These are phyloP conservation scores for Naganishia vishniacii DNA, from an alignment of 768 basidiomycete genomes.

Conservation along the genomic window DNA sequence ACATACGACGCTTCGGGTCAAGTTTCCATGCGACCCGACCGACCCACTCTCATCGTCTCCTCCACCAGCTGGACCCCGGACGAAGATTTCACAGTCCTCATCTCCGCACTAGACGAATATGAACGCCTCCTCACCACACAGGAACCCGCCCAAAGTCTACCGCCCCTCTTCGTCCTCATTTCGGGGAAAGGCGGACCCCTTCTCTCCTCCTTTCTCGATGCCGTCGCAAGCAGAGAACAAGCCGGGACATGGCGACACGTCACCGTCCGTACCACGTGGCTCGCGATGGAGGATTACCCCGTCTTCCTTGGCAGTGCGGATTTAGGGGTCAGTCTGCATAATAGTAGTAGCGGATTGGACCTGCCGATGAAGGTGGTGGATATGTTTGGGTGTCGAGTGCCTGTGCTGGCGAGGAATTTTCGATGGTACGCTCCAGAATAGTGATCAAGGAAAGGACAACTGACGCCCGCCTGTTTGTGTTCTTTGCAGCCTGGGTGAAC, in stretches of 20 bases:
- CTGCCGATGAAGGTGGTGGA: constrained; percentile 99
- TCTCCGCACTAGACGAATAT: constrained; percentile 68
- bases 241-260: constrained; percentile 55
- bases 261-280: constrained; percentile 59
- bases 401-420: constrained; percentile 85
- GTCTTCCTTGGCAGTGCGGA: constrained; percentile 81
- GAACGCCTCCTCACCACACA: constrained; percentile 53
- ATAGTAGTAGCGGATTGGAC: constrained; percentile 82
- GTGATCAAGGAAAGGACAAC: too few relatives aligned
- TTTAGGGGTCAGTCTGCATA: constrained; percentile 82
- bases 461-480: constrained; percentile 20
- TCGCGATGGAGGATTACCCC: constrained; percentile 86
- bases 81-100: constrained; percentile 82
- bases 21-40: too few relatives aligned
- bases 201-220: constrained; percentile 64
- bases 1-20: constrained; percentile 47
- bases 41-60: constrained; percentile 80
- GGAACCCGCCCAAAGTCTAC: constrained; percentile 57
- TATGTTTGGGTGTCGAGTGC: constrained; percentile 95
- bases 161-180: constrained; percentile 73
- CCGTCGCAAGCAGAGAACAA: constrained; percentile 59
- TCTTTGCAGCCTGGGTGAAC: constrained; percentile 65
- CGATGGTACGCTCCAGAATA: constrained; percentile 72
- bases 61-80: constrained; percentile 97
- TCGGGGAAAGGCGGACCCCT: constrained; percentile 81